Evolutionary conservation across 768 basidiomycete species (phyloP), one percentile per base, ranked within the genome.

Genomic region (Amanita inopinata): DNA sequence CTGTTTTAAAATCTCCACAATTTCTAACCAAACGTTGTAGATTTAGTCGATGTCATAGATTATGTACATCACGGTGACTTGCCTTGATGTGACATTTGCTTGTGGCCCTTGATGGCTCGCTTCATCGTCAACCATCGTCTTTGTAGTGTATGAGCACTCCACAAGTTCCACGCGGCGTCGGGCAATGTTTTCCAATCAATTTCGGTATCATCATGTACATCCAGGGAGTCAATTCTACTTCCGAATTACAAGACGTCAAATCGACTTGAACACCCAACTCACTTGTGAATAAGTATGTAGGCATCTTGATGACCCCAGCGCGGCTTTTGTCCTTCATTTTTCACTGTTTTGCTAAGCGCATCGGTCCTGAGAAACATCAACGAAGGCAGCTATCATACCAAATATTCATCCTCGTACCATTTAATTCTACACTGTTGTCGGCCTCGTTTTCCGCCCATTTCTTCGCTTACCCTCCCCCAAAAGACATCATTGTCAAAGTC

Each of bases 341-440:
- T 89, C 33, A 83, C 63, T 15, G 71, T 76, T 53, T 81, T 78
- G 47, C 75, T 80, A 32, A 90, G 60, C 0, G 77, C 72, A 61
- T 89, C 86, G 22, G 81, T 84, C 87, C 84, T 87, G 46, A 32
- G 22, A 15, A 43, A 34, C 11, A n/a, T 9, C 2, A 10, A 11
- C 24, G 18, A 24, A 35, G 32, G 17, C n/a, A 17, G 33, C 10
- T 5, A 14, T 17, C 43, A 35, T 19, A 8, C 14, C 34, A 22
- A 11, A 10, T 24, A 35, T 23, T 23, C 24, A 22, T 39, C 34
- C n/a, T 31, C 60, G 41, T 46, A 85, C 86, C 88, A 91, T 73
- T 91, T 91, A 33, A 83, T 84, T 36, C 88, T 72, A 64, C 88
- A 90, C 57, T 91, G 88, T 52, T 88, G 83, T 49, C 87, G 70